A percentile compares a stretch with the other conserved stretches of the same genome.
Evolutionary conservation across 2,329 filamentous ascomycete genomes (phyloP).

Genomic region (Aspergillus floridensis): DNA sequence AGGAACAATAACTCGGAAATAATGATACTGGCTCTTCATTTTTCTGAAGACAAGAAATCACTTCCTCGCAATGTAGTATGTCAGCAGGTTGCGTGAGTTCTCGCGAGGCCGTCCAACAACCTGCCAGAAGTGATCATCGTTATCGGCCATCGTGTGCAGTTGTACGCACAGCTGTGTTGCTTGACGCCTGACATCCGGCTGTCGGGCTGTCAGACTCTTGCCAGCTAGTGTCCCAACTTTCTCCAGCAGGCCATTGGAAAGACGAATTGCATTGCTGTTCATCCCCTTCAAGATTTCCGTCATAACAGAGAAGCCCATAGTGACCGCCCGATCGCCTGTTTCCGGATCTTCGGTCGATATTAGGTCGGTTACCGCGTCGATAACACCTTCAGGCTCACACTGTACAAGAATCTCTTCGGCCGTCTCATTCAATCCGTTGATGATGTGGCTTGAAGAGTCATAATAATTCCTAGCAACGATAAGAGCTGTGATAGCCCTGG

Average conservation of each 20-base stretch:
- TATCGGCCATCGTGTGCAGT: conserved; percentile 26
- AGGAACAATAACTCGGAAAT: not conserved
- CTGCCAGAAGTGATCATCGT: conserved; percentile 29
- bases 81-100: conserved; percentile 35
- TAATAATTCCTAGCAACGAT: conserved; percentile 39
- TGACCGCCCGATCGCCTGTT: conserved; percentile 32
- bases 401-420: conserved; percentile 35
- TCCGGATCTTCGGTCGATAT: conserved; percentile 26
- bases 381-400: conserved; percentile 21
- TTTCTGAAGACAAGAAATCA: not conserved
- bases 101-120: conserved; percentile 31
- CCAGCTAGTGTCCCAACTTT: conserved; percentile 35
- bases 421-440: conserved; percentile 40
- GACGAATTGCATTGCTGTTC: conserved; percentile 18
- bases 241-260: conserved; percentile 20
- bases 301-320: conserved; percentile 35
- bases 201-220: conserved; percentile 30
- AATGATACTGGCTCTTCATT: not conserved
- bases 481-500: conserved; percentile 36
- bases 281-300: conserved; percentile 26
- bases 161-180: conserved; percentile 36
- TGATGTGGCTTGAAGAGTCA: conserved; percentile 40
- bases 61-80: conserved; percentile 33
- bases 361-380: conserved; percentile 11
- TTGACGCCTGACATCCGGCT: conserved; percentile 39